Base-by-base conservation (phyloP, 306 rosid species). In the Cucumis hystrix region DNA sequence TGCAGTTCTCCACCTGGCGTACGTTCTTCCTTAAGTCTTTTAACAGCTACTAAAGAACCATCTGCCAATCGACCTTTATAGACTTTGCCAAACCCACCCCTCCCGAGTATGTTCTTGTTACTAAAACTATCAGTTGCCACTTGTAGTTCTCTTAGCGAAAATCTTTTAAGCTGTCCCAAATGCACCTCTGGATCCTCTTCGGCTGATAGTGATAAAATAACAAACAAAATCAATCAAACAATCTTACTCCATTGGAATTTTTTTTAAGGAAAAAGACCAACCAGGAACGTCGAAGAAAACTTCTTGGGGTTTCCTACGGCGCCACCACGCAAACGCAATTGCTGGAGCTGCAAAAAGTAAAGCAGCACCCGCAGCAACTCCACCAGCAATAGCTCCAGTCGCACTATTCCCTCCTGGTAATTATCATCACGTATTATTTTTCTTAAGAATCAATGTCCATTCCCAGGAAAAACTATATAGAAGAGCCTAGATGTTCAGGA, bases 181-280 rank as follows among this genome's bases (percentile, higher is more conserved):
- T 91, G 98, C 59, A 96, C 99, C 85, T 96, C 99, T 23, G 98
- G 99, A 86, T 96, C 98, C 93, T 96, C 99, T 87, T 96, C 99
- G 16, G 97, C 99, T 96, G 92, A 88, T 78, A 70, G 28, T 70
- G 47, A 55, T 4, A 28, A 17, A 12, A 75, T 54, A 69, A 78
- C 70, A 58, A 80, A 67, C 79, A 65, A 76, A 76, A 81, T 61
- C 51, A 17, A 80, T 78, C 63, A 77, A 76, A 75, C 23, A n/a
- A 77, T 47, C 78, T 18, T 8, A 30, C 17, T 49, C 8, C 11
- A n/a, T 37, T 23, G 17, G 35, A 52, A 49, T 0, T 2, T 7
- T 21, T 12, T 21, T 47, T 3, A 70, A 45, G 55, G 63, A 49
- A 30, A 63, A 49, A 55, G 8, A 59, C 94, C 67, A 77, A 95